Evolutionary conservation across 108 stramenopile genomes (phyloP), one percentile per base, ranked within the genome.

Genomic region (Fragilariopsis cylindrus): DNA sequence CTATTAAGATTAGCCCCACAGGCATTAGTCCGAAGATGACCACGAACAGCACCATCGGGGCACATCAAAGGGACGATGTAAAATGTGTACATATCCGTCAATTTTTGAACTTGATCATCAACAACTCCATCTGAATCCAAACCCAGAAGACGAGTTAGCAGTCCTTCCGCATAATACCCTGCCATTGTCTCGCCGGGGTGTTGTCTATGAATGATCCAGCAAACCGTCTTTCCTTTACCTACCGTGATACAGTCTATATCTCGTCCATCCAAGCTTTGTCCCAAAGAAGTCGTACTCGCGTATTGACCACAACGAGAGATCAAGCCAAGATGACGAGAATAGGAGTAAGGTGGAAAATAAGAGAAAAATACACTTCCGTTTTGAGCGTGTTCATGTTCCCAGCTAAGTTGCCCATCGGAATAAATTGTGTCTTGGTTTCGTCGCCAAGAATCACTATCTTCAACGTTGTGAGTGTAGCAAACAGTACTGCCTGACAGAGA

Each of bases 141-240:
- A 11, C 85, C 87, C 68, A 93, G 72, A 3, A 92, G 57, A 42
- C 91, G 78, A 62, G 63, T 80, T 55, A 92, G 65, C n/a, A 96
- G 41, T 15, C 90, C 89, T 57, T 87, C 89, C 11, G 88, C 88
- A 66, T 84, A 88, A 58, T 76, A 54, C 56, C 62, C 86, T 9
- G 92, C 92, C 92, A 93, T 93, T 0, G 85, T 82, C 64, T 93
- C 92, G 4, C 92, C 92, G 13, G 92, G 92, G 70, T 93, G 92
- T 68, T 93, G 92, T 16, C 92, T 83, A 74, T 93, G 92, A 57
- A 90, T 93, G 40, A 93, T 80, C 92, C 92, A 93, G 66, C 85
- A 86, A 5, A 58, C 77, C n/a, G 48, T 65, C 0, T 85, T 75
- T 53, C 92, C 92, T 46, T 52, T 82, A 18, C 92, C 92, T 54